Evolutionary conservation across 306 rosid species (phyloP).

Genomic region (Casuarina glauca): DNA sequence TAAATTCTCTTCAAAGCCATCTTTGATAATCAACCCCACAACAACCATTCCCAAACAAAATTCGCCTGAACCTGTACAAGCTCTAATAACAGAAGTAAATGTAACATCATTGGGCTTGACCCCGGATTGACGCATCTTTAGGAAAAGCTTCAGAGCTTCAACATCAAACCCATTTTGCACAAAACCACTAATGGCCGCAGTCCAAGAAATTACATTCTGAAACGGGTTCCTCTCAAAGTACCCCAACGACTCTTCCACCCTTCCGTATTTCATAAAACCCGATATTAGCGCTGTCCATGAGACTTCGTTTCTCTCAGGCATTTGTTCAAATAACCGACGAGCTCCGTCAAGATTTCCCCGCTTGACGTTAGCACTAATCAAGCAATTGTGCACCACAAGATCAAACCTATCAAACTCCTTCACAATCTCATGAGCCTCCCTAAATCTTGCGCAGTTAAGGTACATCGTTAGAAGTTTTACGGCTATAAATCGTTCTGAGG

Average conservation of each 20-base stretch:
- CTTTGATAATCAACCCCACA: slow-evolving; percentile 20
- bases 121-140: slow-evolving; percentile 5
- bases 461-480: slow-evolving; percentile 20
- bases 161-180: slow-evolving; percentile 11
- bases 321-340: slow-evolving; percentile 15
- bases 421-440: not conserved
- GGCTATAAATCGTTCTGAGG: slow-evolving; percentile 17
- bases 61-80: slow-evolving; percentile 1
- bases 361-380: slow-evolving; percentile 9
- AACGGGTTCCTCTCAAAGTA: slow-evolving; percentile 27
- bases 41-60: slow-evolving; percentile 16
- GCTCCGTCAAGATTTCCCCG: slow-evolving; percentile 8
- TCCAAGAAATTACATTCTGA: slow-evolving; percentile 25
- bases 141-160: slow-evolving; percentile 18
- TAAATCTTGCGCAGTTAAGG: not conserved
- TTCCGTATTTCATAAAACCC: slow-evolving; percentile 18
- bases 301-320: slow-evolving; percentile 24
- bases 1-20: slow-evolving; percentile 11
- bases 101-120: slow-evolving; percentile 21
- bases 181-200: slow-evolving; percentile 22
- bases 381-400: slow-evolving; percentile 14
- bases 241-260: slow-evolving; percentile 16
- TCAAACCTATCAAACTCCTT: slow-evolving; percentile 14
- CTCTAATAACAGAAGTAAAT: slow-evolving; percentile 16
- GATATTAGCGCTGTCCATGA: slow-evolving; percentile 24